Percentiles rank a stretch among this genome's conserved stretches.
Conservation (phyloP, 1,284 basidiomycete genomes). For the Moesziomyces sp. region DNA sequence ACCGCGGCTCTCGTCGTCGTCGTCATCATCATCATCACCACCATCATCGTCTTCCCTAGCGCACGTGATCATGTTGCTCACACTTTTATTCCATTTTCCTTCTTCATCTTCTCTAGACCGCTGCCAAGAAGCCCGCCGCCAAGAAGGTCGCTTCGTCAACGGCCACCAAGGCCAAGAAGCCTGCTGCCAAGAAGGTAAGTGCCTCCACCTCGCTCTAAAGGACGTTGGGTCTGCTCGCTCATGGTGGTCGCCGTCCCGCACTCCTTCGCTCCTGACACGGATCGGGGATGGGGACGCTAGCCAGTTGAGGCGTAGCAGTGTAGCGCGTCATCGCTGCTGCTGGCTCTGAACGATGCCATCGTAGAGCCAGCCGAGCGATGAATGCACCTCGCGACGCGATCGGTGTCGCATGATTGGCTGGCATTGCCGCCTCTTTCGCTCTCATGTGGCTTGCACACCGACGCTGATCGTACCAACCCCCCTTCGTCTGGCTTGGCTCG, state of each 20-base stretch:
- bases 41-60: no score
- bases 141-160: constrained; percentile 57
- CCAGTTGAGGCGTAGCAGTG: no score
- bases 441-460: constrained; percentile 19
- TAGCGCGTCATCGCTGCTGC: no score
- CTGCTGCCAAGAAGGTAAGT: constrained; percentile 60
- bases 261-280: constrained; percentile 1
- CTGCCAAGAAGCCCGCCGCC: constrained; percentile 51
- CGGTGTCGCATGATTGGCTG: neutral
- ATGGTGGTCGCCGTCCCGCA: constrained; percentile 5
- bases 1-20: constrained; percentile 2
- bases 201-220: neutral
- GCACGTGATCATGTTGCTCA: neutral
- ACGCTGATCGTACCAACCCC: constrained; percentile 30
- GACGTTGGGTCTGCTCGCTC: constrained; percentile 12
- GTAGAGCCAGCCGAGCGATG: neutral
- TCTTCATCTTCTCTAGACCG: constrained; percentile 13
- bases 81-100: neutral
- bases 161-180: constrained; percentile 63
- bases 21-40: neutral
- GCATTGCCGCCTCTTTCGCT: neutral
- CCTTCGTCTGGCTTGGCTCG: constrained; percentile 9
- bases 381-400: constrained; percentile 1
- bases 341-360: no score
- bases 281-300: constrained; percentile 5